A percentile compares a stretch with the other conserved stretches of the same genome.
phyloP scores from a whole-genome alignment of 2,329 filamentous ascomycete genomes.

The Calonectria crousiana region DNA sequence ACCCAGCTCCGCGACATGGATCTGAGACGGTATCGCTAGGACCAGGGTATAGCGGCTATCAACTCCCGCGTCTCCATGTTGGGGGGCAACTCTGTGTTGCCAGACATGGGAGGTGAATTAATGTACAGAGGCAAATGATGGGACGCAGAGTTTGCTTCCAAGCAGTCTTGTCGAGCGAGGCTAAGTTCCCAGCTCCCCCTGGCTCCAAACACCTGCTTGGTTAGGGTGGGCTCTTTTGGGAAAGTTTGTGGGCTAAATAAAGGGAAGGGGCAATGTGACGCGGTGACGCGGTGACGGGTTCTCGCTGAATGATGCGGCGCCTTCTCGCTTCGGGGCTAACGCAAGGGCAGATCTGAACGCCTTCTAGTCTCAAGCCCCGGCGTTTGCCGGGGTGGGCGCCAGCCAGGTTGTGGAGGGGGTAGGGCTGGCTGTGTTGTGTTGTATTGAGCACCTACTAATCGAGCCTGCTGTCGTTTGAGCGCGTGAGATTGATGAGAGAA shows the following conservation, averaged over 20 bases:
- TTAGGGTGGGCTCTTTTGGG: conserved; percentile 17
- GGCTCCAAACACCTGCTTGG: background rate
- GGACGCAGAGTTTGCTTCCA: conserved; percentile 2
- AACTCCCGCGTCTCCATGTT: conserved; percentile 5
- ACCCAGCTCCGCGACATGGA: background rate
- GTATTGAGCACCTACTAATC: background rate
- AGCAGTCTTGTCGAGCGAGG: background rate
- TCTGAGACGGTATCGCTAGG: background rate
- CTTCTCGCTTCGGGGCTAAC: conserved; percentile 9
- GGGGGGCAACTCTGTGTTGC: background rate
- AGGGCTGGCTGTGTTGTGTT: background rate
- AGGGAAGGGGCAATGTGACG: background rate
- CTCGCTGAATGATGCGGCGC: conserved; percentile 10
- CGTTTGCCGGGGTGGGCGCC: background rate
- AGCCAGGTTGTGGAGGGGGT: conserved; percentile 1
- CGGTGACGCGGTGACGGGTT: background rate
- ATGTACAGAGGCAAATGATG: background rate
- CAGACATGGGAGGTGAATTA: background rate
- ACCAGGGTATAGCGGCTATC: conserved; percentile 14
- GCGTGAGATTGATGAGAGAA: background rate
- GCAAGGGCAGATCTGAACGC: conserved; percentile 18
- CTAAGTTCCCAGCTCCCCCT: conserved; percentile 13
- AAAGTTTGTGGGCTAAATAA: conserved; percentile 4
- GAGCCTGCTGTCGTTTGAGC: background rate
- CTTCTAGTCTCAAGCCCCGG: conserved; percentile 16